Evolutionary conservation across 257 asterid species (phyloP).

Genomic region (Paraleonurus japonicus): DNA sequence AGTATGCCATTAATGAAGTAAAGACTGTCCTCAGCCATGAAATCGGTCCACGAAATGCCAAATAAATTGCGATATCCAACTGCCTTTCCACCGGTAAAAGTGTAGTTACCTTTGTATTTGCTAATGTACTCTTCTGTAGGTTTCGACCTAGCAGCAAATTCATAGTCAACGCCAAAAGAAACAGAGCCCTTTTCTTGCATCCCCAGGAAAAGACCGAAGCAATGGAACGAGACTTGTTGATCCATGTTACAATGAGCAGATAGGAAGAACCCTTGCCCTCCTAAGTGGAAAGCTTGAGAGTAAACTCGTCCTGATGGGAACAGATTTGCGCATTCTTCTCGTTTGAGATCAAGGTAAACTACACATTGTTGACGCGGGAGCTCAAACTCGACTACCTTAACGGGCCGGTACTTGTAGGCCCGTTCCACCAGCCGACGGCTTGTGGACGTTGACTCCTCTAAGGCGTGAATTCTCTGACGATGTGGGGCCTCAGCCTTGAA

Average conservation of each 20-base stretch:
- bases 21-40: constrained; percentile 78
- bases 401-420: constrained; percentile 81
- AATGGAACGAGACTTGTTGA: constrained; percentile 80
- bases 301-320: constrained; percentile 84
- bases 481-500: constrained; percentile 86
- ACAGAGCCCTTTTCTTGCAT: constrained; percentile 95
- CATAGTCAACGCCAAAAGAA: constrained; percentile 79
- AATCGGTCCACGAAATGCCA: constrained; percentile 71
- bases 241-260: constrained; percentile 97
- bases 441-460: constrained; percentile 54
- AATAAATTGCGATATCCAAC: constrained; percentile 85
- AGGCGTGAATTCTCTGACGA: constrained; percentile 64
- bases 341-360: constrained; percentile 83
- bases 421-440: constrained; percentile 73
- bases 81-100: constrained; percentile 88
- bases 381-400: constrained; percentile 81
- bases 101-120: constrained; percentile 84
- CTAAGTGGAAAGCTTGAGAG: constrained; percentile 91
- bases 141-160: constrained; percentile 80
- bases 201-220: constrained; percentile 89
- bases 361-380: constrained; percentile 83
- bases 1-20: constrained; percentile 67
- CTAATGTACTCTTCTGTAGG: constrained; percentile 71
- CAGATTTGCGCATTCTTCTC: constrained; percentile 66
- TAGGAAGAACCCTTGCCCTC: constrained; percentile 90